These are phyloP conservation scores for Mariannaea elegans DNA, from an alignment of 2,329 filamentous ascomycete genomes.

Conservation along the genomic window DNA sequence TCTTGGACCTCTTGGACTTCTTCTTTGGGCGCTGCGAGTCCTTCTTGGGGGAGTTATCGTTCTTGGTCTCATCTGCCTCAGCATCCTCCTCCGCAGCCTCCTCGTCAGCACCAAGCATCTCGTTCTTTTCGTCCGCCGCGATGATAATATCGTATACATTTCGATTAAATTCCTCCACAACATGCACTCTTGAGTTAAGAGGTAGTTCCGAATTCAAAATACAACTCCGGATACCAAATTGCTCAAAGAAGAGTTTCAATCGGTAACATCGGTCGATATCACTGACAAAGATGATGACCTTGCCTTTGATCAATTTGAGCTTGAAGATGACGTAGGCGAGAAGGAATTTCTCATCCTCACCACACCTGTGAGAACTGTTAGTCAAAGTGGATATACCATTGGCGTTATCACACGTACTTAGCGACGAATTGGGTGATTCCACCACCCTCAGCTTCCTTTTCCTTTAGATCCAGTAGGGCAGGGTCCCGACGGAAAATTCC, in stretches of 20 bases:
- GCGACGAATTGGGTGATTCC: constrained; percentile 89
- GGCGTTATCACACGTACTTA: constrained; percentile 58
- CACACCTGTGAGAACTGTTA: constrained; percentile 64
- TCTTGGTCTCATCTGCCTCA: constrained; percentile 53
- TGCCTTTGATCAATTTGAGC: constrained; percentile 91
- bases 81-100: constrained; percentile 54
- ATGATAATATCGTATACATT: constrained; percentile 98
- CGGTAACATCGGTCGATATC: constrained; percentile 91
- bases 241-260: constrained; percentile 93
- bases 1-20: constrained; percentile 62
- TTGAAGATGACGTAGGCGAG: constrained; percentile 95
- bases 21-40: constrained; percentile 45
- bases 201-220: constrained; percentile 95
- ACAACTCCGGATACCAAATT: constrained; percentile 94
- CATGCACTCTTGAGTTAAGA: constrained; percentile 90
- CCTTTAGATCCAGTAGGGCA: constrained; percentile 81
- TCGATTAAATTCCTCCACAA: constrained; percentile 97
- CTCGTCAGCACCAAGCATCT: constrained; percentile 76
- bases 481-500: constrained; percentile 86
- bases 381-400: neutral
- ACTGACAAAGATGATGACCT: constrained; percentile 76
- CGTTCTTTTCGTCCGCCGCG: constrained; percentile 90
- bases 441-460: constrained; percentile 79
- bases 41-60: constrained; percentile 39
- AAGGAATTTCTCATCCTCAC: constrained; percentile 97